These are phyloP conservation scores for Globisporangium uncinulatum DNA, from an alignment of 352 stramenopile genomes.

Conservation along the genomic window DNA sequence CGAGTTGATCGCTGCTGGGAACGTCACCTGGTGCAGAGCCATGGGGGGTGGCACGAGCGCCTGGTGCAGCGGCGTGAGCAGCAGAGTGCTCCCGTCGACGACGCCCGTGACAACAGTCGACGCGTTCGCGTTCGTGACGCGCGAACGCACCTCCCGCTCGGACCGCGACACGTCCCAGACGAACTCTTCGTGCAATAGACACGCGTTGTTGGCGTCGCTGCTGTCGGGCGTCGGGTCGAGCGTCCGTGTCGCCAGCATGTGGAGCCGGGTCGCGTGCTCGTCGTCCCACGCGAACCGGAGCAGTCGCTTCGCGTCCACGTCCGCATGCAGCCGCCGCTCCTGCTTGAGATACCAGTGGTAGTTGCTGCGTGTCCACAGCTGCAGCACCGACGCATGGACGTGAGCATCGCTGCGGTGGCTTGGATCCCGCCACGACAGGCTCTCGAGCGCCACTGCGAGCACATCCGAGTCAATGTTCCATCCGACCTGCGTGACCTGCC, in stretches of 20 bases:
- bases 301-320: slow-evolving; percentile 14
- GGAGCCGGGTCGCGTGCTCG: slow-evolving; percentile 34
- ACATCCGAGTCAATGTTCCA: slow-evolving; percentile 74
- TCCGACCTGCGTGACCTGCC: slow-evolving; percentile 25
- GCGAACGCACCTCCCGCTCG: slow-evolving; percentile 12
- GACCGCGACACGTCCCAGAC: slow-evolving; percentile 30
- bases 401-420: background rate
- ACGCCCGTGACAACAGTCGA: slow-evolving; percentile 43
- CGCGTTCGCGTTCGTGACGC: slow-evolving; percentile 4
- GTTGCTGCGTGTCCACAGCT: slow-evolving; percentile 75
- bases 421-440: background rate
- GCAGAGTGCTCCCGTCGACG: slow-evolving; percentile 49
- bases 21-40: slow-evolving; percentile 34
- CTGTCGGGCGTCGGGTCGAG: background rate
- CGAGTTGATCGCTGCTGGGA: slow-evolving; percentile 39
- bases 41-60: slow-evolving; percentile 67
- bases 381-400: slow-evolving; percentile 22
- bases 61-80: slow-evolving; percentile 64
- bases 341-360: slow-evolving; percentile 87
- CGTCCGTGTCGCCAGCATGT: slow-evolving; percentile 19
- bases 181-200: slow-evolving; percentile 48
- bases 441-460: slow-evolving; percentile 45
- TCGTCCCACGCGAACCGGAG: slow-evolving; percentile 51
- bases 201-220: slow-evolving; percentile 15
- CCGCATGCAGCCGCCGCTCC: slow-evolving; percentile 25